These are phyloP conservation scores for Mallotus nudiflorus DNA, from an alignment of 345 rosid species.

Conservation along the genomic window DNA sequence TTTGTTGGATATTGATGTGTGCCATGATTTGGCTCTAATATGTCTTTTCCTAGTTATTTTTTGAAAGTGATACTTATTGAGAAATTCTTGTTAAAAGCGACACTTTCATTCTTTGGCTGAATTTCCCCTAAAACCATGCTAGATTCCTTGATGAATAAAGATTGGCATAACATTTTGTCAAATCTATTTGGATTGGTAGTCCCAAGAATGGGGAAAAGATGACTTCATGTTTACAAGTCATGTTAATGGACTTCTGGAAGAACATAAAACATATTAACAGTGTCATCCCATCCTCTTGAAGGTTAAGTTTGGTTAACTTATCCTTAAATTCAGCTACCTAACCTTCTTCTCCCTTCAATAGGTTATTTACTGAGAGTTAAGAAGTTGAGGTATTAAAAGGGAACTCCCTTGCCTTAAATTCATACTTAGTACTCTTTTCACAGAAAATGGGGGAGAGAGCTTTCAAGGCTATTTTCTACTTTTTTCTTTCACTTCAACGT, in stretches of 20 bases:
- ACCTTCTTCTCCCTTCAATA: background rate
- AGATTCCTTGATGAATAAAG: constrained; percentile 5
- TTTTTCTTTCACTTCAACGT: background rate
- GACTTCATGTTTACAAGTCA: no score
- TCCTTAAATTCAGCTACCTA: background rate
- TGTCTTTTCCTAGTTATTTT: background rate
- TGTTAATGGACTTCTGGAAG: background rate
- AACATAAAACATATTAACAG: background rate
- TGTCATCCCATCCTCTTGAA: background rate
- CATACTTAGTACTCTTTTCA: background rate
- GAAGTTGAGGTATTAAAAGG: background rate
- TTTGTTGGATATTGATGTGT: background rate
- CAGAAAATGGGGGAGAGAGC: background rate
- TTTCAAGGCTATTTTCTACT: background rate
- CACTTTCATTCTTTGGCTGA: no score
- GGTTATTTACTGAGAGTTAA: background rate
- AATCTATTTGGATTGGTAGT: no score
- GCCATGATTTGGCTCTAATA: background rate
- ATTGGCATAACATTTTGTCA: no score
- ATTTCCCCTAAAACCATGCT: no score
- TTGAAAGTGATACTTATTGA: background rate
- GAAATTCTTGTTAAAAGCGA: background rate
- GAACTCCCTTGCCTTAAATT: no score
- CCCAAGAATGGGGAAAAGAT: no score
- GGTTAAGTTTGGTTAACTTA: background rate